Percentiles rank a stretch among this genome's conserved stretches.
phyloP scores from a whole-genome alignment of 176 grass and related monocot species.

The Chrysopogon serrulatus region DNA sequence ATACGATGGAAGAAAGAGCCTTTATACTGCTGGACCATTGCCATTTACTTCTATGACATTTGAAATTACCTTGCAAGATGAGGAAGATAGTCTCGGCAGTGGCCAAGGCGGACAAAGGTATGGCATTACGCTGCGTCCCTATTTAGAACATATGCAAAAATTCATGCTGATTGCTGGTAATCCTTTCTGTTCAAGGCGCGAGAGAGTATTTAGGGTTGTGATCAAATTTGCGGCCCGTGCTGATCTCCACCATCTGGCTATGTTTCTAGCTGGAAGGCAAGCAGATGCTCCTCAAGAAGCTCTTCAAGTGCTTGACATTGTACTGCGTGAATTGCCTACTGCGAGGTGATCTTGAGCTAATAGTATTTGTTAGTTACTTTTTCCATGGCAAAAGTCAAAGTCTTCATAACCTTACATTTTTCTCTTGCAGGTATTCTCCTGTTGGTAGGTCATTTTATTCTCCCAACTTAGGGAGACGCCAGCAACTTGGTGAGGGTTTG shows the following conservation, averaged over 20 bases:
- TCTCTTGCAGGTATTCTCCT: constrained; percentile 61
- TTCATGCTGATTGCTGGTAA: constrained; percentile 17
- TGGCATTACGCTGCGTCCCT: not conserved
- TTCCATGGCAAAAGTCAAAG: not conserved
- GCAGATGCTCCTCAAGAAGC: constrained; percentile 95
- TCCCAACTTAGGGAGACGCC: constrained; percentile 78
- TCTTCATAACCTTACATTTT: not conserved
- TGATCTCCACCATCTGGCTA: constrained; percentile 84
- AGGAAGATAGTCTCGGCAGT: constrained; percentile 61
- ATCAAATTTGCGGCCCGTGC: constrained; percentile 96
- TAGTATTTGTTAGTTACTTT: constrained; percentile 7
- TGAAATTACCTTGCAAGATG: constrained; percentile 72
- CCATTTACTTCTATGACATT: constrained; percentile 76
- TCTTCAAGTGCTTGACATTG: constrained; percentile 95
- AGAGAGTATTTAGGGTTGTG: constrained; percentile 71
- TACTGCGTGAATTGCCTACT: constrained; percentile 87
- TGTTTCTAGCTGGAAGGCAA: constrained; percentile 89
- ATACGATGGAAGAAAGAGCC: constrained; percentile 88
- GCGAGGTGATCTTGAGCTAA: constrained; percentile 44
- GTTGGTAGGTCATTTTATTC: constrained; percentile 91
- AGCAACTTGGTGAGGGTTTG: constrained; percentile 84
- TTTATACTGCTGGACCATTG: constrained; percentile 83
- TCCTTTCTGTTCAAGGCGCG: constrained; percentile 53
- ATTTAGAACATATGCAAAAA: not conserved
- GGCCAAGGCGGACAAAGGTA: constrained; percentile 51